Evolutionary conservation across 768 basidiomycete genomes (phyloP).

Genomic region (Hypholoma fasciculare): DNA sequence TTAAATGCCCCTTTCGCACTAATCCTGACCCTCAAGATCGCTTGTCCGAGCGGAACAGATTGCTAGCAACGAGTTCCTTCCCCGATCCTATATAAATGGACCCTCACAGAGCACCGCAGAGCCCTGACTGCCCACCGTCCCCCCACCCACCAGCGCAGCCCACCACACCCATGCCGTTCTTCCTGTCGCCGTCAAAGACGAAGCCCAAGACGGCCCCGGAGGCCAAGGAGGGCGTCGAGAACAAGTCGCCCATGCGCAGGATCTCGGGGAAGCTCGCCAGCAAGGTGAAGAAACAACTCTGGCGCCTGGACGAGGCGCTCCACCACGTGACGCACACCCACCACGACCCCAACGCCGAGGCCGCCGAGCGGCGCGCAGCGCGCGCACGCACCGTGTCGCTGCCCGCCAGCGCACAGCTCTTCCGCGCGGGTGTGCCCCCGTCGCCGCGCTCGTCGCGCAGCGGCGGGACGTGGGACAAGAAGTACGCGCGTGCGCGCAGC

Average conservation of each 20-base stretch:
- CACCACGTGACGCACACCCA: slow-evolving; percentile 36
- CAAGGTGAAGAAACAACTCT: slow-evolving; percentile 30
- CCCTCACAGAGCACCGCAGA: not conserved
- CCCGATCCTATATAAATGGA: not conserved
- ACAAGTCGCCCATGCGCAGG: slow-evolving; percentile 24
- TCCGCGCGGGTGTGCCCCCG: slow-evolving; percentile 34
- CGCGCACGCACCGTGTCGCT: slow-evolving; percentile 21
- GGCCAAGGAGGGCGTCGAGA: slow-evolving; percentile 3
- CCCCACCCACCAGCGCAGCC: not conserved
- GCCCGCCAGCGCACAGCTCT: slow-evolving; percentile 32
- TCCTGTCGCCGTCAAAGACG: slow-evolving; percentile 5
- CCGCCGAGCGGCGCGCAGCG: slow-evolving; percentile 1
- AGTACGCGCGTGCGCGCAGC: slow-evolving; percentile 8
- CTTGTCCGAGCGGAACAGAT: slow-evolving; percentile 1
- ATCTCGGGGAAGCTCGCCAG: slow-evolving; percentile 29
- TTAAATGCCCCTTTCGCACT: slow-evolving; percentile 1
- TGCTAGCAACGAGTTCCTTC: not conserved
- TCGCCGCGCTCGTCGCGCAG: slow-evolving; percentile 10
- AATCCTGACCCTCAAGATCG: not conserved
- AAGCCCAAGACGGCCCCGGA: slow-evolving; percentile 10
- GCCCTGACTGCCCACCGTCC: not conserved
- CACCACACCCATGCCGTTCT: slow-evolving; percentile 11
- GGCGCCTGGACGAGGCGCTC: slow-evolving; percentile 29
- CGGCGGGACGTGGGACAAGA: slow-evolving; percentile 13
- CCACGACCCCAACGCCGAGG: slow-evolving; percentile 19